Base-by-base conservation (phyloP, 139 green algal species). In the Mychonastes homosphaera region DNA sequence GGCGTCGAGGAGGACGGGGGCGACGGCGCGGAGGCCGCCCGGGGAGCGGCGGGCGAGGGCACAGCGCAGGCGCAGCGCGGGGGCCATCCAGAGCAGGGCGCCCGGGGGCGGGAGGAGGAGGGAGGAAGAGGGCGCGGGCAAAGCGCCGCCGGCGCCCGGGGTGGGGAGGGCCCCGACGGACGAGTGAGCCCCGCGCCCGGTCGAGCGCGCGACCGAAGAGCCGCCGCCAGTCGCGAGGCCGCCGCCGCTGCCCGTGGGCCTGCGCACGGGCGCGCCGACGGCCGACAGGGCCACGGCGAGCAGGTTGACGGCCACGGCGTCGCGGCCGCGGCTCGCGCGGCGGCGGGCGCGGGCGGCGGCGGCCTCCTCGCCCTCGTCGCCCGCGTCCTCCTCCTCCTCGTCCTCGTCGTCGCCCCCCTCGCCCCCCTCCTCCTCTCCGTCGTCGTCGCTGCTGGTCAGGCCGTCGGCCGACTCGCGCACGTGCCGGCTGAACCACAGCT, bases 1-100 rank as follows among this genome's bases (percentile, higher is more conserved):
- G 56, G 62, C 67, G 35, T 62, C 68, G 56, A 75, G 33, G 50
- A 75, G 51, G 5, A 47, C 68, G 52, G 70, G 56, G 41, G 70
- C 44, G 16, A 35, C 36, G 10, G 9, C 27, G 19, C 65, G 56
- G 24, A 53, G 26, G 4, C 63, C 63, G 3, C 6, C 34, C 3
- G 29, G 34, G 4, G 13, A 3, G 18, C 26, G 48, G 23, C 27
- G 44, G 15, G 51, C 15, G 4, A 45, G 23, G n/a, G 35, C 47
- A 34, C 38, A 48, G 38, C 59, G 52, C 39, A 67, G 36, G 8
- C 50, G 21, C 33, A 65, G 27, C 26, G 13, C 41, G 23, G 53
- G 34, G 33, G 43, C 40, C 33, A 53, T 8, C 38, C 67, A 74
- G 29, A 56, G 16, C 39, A 68, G 49, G 52, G 23, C n/a, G 2